Percentiles rank a stretch among this genome's conserved stretches.
These are phyloP conservation scores for Fusarium coffeatum DNA, from an alignment of 2,329 filamentous ascomycete species.

Conservation along the genomic window DNA sequence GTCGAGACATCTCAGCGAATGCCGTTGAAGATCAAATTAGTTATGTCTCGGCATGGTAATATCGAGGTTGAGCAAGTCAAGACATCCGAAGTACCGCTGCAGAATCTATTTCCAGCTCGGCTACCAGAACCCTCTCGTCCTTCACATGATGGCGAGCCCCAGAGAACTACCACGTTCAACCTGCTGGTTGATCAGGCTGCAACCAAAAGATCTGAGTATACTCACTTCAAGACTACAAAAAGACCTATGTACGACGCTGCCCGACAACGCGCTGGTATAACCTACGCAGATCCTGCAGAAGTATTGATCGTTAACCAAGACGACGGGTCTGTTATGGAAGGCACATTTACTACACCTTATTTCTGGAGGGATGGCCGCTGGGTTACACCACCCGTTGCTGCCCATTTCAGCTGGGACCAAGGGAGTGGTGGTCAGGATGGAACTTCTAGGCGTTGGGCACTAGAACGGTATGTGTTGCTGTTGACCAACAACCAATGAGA, in stretches of 20 bases:
- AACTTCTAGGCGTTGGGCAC: slow-evolving; percentile 84
- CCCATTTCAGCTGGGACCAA: slow-evolving; percentile 49
- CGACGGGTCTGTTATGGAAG: slow-evolving; percentile 81
- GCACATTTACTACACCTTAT: slow-evolving; percentile 84
- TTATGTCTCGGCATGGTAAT: slow-evolving; percentile 62
- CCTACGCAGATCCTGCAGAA: slow-evolving; percentile 67
- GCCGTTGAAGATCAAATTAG: slow-evolving; percentile 65
- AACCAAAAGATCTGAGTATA: slow-evolving; percentile 70
- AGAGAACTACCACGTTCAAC: slow-evolving; percentile 52
- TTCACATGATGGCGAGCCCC: slow-evolving; percentile 40
- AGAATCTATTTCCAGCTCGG: slow-evolving; percentile 67
- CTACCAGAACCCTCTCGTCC: slow-evolving; percentile 60
- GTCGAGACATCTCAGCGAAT: slow-evolving; percentile 51
- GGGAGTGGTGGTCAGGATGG: slow-evolving; percentile 84
- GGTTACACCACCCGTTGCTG: slow-evolving; percentile 80
- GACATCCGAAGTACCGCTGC: slow-evolving; percentile 55
- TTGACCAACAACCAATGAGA: neutral
- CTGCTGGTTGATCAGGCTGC: slow-evolving; percentile 58
- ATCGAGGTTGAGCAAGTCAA: slow-evolving; percentile 57
- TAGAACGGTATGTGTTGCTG: slow-evolving; percentile 67
- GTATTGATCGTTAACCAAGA: slow-evolving; percentile 76
- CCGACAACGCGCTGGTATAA: slow-evolving; percentile 69
- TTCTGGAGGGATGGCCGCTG: slow-evolving; percentile 79
- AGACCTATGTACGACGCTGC: slow-evolving; percentile 78
- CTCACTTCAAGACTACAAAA: slow-evolving; percentile 86